Conservation (phyloP, 2,329 filamentous ascomycete species). For the Kalmusia sp. region DNA sequence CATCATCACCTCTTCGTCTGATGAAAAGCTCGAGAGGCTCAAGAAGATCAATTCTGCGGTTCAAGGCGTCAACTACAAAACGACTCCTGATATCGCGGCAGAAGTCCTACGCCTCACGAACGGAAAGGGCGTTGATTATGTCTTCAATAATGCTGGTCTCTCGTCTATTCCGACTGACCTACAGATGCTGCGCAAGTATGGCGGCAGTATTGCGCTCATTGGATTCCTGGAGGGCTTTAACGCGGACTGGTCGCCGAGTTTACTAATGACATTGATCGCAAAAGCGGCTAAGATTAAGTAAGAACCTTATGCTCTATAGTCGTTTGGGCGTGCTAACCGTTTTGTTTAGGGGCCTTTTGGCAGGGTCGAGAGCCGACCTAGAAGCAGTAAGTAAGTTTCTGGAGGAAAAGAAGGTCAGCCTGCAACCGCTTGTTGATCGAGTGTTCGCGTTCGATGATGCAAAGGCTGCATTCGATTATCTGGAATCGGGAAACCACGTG, state of each 20-base stretch:
- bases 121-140: constrained; percentile 52
- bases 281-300: constrained; percentile 31
- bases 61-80: constrained; percentile 65
- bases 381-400: constrained; percentile 45
- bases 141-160: constrained; percentile 49
- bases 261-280: constrained; percentile 24
- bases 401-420: constrained; percentile 38
- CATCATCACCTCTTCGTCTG: constrained; percentile 66
- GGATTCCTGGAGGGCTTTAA: constrained; percentile 29
- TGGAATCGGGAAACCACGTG: constrained; percentile 44
- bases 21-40: constrained; percentile 60
- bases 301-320: no score
- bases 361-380: constrained; percentile 63
- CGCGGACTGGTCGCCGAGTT: constrained; percentile 15
- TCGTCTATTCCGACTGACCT: constrained; percentile 25
- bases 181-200: constrained; percentile 15
- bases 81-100: constrained; percentile 60
- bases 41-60: constrained; percentile 39
- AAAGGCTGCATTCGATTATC: constrained; percentile 42
- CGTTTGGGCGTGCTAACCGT: no score
- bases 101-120: constrained; percentile 57
- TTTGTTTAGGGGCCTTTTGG: constrained; percentile 59
- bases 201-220: constrained; percentile 31
- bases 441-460: constrained; percentile 44
- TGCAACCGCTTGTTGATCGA: constrained; percentile 38